A percentile compares a stretch with the other conserved stretches of the same genome.
These are phyloP conservation scores for Annulohypoxylon stygium DNA, from an alignment of 495 filamentous ascomycete species.

Conservation along the genomic window DNA sequence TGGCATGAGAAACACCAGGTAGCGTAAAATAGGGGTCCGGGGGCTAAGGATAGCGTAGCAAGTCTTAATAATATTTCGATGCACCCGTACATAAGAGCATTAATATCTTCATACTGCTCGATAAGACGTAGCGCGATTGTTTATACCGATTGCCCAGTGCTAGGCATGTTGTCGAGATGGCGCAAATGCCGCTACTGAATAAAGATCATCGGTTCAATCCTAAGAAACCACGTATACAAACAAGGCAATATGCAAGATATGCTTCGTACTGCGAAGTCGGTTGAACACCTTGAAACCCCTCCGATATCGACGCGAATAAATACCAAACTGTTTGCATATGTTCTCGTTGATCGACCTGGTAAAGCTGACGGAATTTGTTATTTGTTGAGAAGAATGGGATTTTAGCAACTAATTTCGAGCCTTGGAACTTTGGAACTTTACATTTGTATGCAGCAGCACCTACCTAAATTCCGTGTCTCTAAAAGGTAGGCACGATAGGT, in stretches of 20 bases:
- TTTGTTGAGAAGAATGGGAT: neutral
- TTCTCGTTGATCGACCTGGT: neutral
- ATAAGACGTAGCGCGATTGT: neutral
- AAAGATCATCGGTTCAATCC: neutral
- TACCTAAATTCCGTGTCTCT: neutral
- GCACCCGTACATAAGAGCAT: neutral
- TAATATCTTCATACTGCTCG: neutral
- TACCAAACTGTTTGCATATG: neutral
- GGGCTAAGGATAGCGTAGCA: neutral
- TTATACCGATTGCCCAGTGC: neutral
- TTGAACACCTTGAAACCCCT: neutral
- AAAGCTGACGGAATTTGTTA: neutral
- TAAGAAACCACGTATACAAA: neutral
- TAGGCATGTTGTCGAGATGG: neutral
- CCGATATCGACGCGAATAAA: neutral
- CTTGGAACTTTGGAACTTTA: neutral
- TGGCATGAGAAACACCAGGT: neutral
- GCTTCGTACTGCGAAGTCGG: neutral
- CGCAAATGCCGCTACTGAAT: neutral
- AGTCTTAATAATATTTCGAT: neutral
- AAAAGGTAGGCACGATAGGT: neutral
- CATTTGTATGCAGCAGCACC: neutral
- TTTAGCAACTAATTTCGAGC: neutral
- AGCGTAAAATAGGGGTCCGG: neutral
- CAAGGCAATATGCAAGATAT: neutral